Percentiles rank a stretch among this genome's conserved stretches.
phyloP scores from a whole-genome alignment of 1,284 basidiomycete species.

The Stygiomarasmius scandens region DNA sequence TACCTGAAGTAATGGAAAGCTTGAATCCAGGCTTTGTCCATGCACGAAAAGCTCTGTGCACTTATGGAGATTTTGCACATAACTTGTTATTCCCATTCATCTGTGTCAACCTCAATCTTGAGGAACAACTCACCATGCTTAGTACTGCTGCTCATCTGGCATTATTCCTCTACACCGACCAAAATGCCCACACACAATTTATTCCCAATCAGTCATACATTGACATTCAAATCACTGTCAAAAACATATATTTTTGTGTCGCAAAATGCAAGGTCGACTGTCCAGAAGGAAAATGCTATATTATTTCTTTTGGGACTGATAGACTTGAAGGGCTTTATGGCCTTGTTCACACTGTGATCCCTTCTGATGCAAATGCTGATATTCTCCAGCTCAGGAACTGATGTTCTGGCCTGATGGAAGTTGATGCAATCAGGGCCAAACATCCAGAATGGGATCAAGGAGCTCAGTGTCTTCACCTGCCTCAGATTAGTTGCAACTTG shows the following conservation, averaged over 20 bases:
- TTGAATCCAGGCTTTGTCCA: conserved; percentile 19
- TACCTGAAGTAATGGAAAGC: conserved; percentile 18
- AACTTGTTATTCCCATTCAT: background rate
- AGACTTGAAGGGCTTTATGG: conserved; percentile 38
- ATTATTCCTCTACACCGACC: conserved; percentile 25
- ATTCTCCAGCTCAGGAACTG: conserved; percentile 30
- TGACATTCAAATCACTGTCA: conserved; percentile 41
- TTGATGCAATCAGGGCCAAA: conserved; percentile 32
- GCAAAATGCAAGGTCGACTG: conserved; percentile 38
- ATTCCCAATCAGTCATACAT: conserved; percentile 33
- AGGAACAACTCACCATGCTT: conserved; percentile 37
- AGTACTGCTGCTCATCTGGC: conserved; percentile 35
- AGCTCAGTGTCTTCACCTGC: conserved; percentile 26
- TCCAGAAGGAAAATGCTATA: conserved; percentile 31
- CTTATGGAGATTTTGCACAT: conserved; percentile 25
- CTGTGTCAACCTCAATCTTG: conserved; percentile 30
- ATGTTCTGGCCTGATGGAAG: conserved; percentile 31
- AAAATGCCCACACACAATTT: conserved; percentile 22
- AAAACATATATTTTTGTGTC: conserved; percentile 39
- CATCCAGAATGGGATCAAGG: conserved; percentile 39
- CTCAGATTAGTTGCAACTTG: background rate
- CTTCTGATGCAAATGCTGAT: conserved; percentile 37
- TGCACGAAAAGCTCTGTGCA: conserved; percentile 23
- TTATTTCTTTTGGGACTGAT: conserved; percentile 41
- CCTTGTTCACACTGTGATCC: conserved; percentile 34